Evolutionary conservation across 495 filamentous ascomycete species (phyloP).

Genomic region (Penicillium odoratum): DNA sequence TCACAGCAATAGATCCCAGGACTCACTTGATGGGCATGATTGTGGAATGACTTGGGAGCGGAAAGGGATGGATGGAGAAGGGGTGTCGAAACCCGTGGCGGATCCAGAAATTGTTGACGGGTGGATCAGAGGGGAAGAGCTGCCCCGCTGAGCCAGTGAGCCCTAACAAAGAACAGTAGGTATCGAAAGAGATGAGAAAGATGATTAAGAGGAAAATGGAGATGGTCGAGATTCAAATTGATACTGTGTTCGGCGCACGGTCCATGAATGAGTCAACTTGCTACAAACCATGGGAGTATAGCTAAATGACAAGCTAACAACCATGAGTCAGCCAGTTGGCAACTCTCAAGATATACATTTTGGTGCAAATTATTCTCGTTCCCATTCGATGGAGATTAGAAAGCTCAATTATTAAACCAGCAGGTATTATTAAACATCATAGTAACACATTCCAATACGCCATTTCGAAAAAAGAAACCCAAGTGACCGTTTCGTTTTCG

Average conservation of each 20-base stretch:
- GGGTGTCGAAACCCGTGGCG: slow-evolving; percentile 21
- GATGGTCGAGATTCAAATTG: background rate
- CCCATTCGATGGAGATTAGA: too few relatives aligned
- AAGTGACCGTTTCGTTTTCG: background rate
- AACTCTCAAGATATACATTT: too few relatives aligned
- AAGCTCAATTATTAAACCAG: slow-evolving; percentile 9
- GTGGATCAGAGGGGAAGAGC: slow-evolving; percentile 24
- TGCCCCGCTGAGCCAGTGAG: slow-evolving; percentile 36
- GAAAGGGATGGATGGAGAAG: slow-evolving; percentile 23
- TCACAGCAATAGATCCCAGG: background rate
- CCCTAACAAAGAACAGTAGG: slow-evolving; percentile 18
- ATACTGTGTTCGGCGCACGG: slow-evolving; percentile 6
- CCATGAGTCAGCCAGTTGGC: background rate
- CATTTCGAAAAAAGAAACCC: background rate
- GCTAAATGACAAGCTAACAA: too few relatives aligned
- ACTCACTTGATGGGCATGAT: slow-evolving; percentile 63
- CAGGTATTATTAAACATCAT: slow-evolving; percentile 25
- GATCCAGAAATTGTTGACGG: slow-evolving; percentile 40
- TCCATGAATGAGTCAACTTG: slow-evolving; percentile 11
- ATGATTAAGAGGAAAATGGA: background rate
- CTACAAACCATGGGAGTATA: background rate
- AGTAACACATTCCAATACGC: slow-evolving; percentile 14
- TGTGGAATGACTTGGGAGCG: slow-evolving; percentile 8
- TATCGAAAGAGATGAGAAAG: background rate
- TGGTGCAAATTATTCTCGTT: too few relatives aligned